Conservation (phyloP, 495 filamentous ascomycete species). For the Trichoderma reesei region DNA sequence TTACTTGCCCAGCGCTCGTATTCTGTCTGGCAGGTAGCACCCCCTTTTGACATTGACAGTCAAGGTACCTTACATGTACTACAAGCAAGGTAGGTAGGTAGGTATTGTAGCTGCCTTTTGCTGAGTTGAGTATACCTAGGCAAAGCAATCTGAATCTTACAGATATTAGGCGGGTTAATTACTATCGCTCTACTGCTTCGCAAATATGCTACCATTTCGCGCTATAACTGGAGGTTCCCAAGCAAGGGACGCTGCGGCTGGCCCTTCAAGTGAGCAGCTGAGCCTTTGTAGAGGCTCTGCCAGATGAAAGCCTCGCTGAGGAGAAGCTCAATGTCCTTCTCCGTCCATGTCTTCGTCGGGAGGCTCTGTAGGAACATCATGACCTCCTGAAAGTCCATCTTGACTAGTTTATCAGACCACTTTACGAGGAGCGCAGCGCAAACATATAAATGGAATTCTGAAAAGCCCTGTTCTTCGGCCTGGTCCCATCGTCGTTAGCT, state of each 20-base stretch:
- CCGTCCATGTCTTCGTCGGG: conserved; percentile 91
- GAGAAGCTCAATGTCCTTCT: conserved; percentile 93
- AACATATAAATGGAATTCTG: conserved; percentile 94
- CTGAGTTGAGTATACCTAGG: too few species aligned
- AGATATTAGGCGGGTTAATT: not conserved
- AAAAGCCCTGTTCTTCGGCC: conserved; percentile 98
- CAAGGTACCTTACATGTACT: not conserved
- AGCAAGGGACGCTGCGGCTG: conserved; percentile 28
- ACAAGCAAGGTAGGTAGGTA: too few species aligned
- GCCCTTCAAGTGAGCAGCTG: conserved; percentile 67
- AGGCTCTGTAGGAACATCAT: conserved; percentile 99
- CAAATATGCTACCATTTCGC: not conserved
- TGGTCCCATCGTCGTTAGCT: conserved; percentile 24
- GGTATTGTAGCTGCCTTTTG: too few species aligned
- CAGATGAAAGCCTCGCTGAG: conserved; percentile 94
- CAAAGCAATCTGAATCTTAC: not conserved
- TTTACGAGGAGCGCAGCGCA: conserved; percentile 98
- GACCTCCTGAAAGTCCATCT: conserved; percentile 97
- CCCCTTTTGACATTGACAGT: too few species aligned
- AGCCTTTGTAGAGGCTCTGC: conserved; percentile 86
- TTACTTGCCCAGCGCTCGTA: not conserved
- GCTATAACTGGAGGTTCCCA: conserved; percentile 33
- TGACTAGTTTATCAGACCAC: conserved; percentile 88
- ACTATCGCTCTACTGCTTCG: not conserved
- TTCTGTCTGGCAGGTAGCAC: too few species aligned